Evolutionary conservation across 352 stramenopile genomes (phyloP), one percentile per base, ranked within the genome.

Genomic region (Phytophthora citrophthora): DNA sequence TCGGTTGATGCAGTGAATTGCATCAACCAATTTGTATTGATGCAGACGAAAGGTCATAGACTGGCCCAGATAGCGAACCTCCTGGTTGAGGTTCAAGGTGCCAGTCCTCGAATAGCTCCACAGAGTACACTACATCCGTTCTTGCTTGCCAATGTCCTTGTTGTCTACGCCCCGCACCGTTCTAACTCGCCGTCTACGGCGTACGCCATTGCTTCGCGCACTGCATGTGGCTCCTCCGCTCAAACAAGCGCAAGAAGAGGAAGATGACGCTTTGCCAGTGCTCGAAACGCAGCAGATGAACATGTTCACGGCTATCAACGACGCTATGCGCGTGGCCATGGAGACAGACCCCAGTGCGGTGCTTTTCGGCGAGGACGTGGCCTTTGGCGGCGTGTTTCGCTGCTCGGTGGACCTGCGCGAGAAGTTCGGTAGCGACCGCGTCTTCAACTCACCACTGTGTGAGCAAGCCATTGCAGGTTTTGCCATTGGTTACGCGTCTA

Each of bases 291-390:
- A 87, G 69, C 75, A 91, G 58, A 97, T 97, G 91, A 97, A 97
- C 72, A 77, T 98, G 70, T 97, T 97, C 70, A 97, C 88, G 9
- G 91, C 91, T 50, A 93, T 98, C 71, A 98, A 97, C 68, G 86
- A 97, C 62, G 93, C 87, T 57, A 93, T 98, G 89, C 82, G 88
- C 47, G 81, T 93, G 23, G 91, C 91, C 5, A 71, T 98, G 66
- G 72, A 86, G 31, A 98, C 93, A 1, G 95, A 99, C 68, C 81
- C 81, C 3, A 89, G 69, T 1, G 86, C 94, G 1, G 90, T 98
- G 58, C 65, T 99, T 20, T 99, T 99, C 86, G 97, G 97, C 8
- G 96, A 99, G 79, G 97, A 99, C 70, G 96, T 99, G 52, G 96
- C 91, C 4, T 99, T 99, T 74, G 97, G 97, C 45, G 97, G 97